Base-by-base conservation (phyloP, 129 eudicot species). In the Arctium lappa region DNA sequence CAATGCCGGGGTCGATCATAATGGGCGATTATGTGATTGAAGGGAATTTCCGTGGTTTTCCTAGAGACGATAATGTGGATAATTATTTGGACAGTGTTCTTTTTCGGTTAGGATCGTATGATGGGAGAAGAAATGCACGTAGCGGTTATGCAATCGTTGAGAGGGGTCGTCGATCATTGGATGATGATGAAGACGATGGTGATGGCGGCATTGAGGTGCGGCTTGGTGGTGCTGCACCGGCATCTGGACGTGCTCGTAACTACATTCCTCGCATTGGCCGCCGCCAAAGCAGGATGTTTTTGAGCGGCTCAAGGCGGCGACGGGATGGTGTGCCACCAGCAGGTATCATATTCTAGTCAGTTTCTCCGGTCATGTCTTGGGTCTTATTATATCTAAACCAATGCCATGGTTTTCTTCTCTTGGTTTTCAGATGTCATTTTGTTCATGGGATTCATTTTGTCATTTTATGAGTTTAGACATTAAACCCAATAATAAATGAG, bases 1-100 rank as follows among this genome's bases (percentile, higher is more conserved):
- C 90, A 10, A 84, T 85, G 89, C 94, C 94, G 0, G 94, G 91
- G 38, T 76, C 94, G 38, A 80, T 90, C 15, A 79, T 90, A 69
- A 56, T 85, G 86, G 94, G 91, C 66, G 94, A 90, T 81, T 90
- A 88, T 40, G 94, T 90, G 15, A 82, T 90, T 2, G 94, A 90
- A 77, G 72, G 85, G 15, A 80, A 88, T 69, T 29, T 30, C 62
- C 86, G 69, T 15, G 81, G 76, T 1, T 72, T 78, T 53, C 39
- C 80, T 65, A 77, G 92, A 72, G 76, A 75, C 12, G 50, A 50
- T 36, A 85, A 50, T 38, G 34, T 73, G 83, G 87, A 81, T 75
- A 77, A 69, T 79, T 77, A 74, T 79, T 78, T 85, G 7, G 91
- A 71, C 31, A 86, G 79, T 69, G 69, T 69, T 70, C 68, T 83